phyloP scores from a whole-genome alignment of 108 stramenopile species.

The Epithemia pelagica region DNA sequence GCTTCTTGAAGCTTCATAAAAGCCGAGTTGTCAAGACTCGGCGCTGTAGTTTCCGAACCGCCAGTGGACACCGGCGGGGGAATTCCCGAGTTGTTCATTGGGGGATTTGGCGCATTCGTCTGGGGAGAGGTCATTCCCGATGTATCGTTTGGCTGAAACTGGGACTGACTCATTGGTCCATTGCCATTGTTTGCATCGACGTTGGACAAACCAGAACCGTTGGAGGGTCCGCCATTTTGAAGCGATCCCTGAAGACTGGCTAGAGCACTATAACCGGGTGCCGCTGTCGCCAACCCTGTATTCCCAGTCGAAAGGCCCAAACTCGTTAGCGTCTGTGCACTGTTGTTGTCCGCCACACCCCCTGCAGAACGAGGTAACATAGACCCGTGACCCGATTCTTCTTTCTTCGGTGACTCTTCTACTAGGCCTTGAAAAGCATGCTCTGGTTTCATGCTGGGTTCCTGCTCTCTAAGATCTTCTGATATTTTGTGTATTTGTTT shows the following conservation, averaged over 20 bases:
- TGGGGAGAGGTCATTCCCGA: background rate
- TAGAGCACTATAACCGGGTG: background rate
- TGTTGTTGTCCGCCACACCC: background rate
- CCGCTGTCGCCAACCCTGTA: background rate
- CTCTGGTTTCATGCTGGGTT: background rate
- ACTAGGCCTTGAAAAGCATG: constrained; percentile 1
- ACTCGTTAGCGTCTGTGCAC: background rate
- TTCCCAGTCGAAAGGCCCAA: background rate
- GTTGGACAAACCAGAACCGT: background rate
- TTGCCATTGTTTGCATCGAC: background rate
- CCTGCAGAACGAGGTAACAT: background rate
- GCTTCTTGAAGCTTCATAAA: constrained; percentile 10
- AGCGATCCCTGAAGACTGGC: background rate
- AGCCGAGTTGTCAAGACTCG: background rate
- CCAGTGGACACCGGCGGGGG: background rate
- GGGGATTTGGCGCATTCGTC: background rate
- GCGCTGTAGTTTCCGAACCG: background rate
- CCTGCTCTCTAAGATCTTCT: background rate
- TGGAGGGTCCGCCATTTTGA: background rate
- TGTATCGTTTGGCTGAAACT: background rate
- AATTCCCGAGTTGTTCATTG: background rate
- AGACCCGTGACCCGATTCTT: constrained; percentile 2
- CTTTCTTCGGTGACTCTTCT: background rate
- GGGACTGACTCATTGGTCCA: background rate
- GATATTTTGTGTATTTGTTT: background rate